These are phyloP conservation scores for Daldinia caldariorum DNA, from an alignment of 495 filamentous ascomycete genomes.

Conservation along the genomic window DNA sequence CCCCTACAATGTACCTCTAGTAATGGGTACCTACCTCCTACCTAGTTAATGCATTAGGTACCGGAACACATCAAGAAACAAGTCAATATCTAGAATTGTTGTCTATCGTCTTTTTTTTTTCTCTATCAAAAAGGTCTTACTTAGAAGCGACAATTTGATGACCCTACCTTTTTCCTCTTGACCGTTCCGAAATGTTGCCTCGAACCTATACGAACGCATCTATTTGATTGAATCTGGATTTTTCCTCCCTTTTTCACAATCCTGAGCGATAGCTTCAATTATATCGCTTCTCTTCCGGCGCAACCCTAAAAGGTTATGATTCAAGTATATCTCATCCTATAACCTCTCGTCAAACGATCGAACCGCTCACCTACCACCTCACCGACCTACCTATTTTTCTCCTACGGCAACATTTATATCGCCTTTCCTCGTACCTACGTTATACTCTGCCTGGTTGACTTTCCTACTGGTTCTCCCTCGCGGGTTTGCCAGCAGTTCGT, in stretches of 20 bases:
- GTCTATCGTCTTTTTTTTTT: background rate
- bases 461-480: background rate
- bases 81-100: constrained; percentile 9
- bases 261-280: constrained; percentile 8
- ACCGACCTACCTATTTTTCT: background rate
- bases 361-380: background rate
- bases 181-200: constrained; percentile 16
- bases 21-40: background rate
- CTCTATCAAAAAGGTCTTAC: constrained; percentile 1
- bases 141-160: constrained; percentile 3
- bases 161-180: background rate
- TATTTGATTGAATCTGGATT: constrained; percentile 23
- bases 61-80: constrained; percentile 25
- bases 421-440: background rate
- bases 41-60: constrained; percentile 25
- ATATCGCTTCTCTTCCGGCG: constrained; percentile 4
- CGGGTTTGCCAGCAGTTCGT: constrained; percentile 6
- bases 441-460: constrained; percentile 1
- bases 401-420: constrained; percentile 5
- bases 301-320: constrained; percentile 4
- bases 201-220: constrained; percentile 17
- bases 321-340: constrained; percentile 11
- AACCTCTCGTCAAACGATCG: background rate
- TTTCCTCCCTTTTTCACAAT: constrained; percentile 10
- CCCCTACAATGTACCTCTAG: background rate